phyloP scores from a whole-genome alignment of 2,329 filamentous ascomycete genomes.

The Aureobasidium sp. region DNA sequence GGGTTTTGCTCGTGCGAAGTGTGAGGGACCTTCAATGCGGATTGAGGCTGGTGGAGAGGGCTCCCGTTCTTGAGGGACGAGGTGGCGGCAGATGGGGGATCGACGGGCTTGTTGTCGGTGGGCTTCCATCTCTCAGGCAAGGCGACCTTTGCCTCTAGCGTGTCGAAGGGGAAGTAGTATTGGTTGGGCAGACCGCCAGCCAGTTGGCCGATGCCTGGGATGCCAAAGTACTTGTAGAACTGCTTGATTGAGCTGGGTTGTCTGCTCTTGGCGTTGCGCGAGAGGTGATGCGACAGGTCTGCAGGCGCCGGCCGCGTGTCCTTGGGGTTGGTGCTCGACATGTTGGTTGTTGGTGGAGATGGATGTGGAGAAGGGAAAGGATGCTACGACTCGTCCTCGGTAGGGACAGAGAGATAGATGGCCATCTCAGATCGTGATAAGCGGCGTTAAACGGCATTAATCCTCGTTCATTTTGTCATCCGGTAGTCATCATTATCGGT shows the following conservation, averaged over 20 bases:
- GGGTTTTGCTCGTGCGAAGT: constrained; percentile 49
- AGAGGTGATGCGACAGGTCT: constrained; percentile 74
- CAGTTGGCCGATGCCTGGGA: constrained; percentile 53
- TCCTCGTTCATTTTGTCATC: neutral
- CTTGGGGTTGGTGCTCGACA: constrained; percentile 5
- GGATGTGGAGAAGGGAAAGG: neutral
- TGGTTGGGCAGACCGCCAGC: constrained; percentile 65
- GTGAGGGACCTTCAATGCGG: constrained; percentile 60
- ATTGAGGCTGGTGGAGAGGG: constrained; percentile 27
- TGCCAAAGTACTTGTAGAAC: constrained; percentile 76
- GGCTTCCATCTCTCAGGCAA: constrained; percentile 65
- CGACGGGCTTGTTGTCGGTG: constrained; percentile 52
- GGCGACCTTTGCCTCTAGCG: constrained; percentile 72
- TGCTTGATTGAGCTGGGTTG: constrained; percentile 60
- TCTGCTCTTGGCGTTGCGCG: constrained; percentile 57
- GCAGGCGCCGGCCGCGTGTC: constrained; percentile 43
- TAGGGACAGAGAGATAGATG: neutral
- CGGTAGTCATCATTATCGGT: neutral
- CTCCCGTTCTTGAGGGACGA: constrained; percentile 22
- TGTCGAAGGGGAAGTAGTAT: constrained; percentile 82
- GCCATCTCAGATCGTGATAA: neutral
- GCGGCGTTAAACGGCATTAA: neutral
- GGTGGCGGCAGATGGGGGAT: constrained; percentile 34
- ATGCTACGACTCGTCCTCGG: neutral
- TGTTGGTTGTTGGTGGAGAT: neutral